Evolutionary conservation across 371 early-diverging fungal species (phyloP), one percentile per base, ranked within the genome.

Genomic region (Rhizopus sp.): DNA sequence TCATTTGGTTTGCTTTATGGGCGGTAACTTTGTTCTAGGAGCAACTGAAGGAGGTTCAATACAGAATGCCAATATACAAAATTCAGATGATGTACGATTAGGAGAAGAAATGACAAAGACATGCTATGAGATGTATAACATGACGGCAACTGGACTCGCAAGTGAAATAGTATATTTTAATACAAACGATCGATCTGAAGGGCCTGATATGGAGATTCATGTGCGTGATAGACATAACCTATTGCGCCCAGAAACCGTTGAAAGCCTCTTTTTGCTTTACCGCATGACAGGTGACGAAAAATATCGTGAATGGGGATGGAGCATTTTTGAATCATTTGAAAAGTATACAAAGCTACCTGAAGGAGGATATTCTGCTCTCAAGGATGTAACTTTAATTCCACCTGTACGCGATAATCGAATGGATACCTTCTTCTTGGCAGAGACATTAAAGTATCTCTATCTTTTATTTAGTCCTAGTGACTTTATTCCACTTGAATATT

Each of bases 371-470:
- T 81, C 90, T 2, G 87, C 88, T 2, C 71, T 94, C 50, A 65
- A 78, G 48, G 92, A 94, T 57, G 91, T 93, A 30, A 84, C 83
- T 7, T 60, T 57, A 15, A 63, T 80, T 37, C 84, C 84, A 17
- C 77, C 88, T 44, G 55, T 58, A 4, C 52, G 62, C 30, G 79
- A 80, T 31, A 88, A 92, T 76, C 82, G 89, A 61, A 90, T 91
- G 91, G 92, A 90, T 58, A 87, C 88, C 0, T 90, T 87, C 65
- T 88, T 80, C 65, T 64, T 81, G 82, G 94, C 93, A 0, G 98
- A 98, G 69, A 96, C 97, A 0, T 82, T 98, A 53, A 98, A 98
- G 69, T 98, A 97, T 66, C 78, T 97, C 40, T 96, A 93, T 63
- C 75, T 95, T 31, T 70, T 96, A 39, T 97, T 96, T 73, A 80